Conservation (phyloP, 2,329 filamentous ascomycete genomes). For the Bipolaris zeicola region DNA sequence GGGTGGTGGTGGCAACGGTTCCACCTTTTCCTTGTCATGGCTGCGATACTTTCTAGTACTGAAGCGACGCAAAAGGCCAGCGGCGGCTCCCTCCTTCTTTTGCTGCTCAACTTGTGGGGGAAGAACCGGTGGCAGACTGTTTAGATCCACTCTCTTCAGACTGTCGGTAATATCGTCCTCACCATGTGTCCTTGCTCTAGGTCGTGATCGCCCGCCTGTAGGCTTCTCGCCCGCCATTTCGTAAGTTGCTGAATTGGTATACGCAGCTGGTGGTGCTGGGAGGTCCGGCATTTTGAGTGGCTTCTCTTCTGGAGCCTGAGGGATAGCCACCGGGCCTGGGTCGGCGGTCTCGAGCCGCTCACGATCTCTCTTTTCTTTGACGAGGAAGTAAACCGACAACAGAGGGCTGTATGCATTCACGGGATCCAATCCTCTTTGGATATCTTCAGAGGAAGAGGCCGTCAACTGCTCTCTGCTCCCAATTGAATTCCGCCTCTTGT, state of each 20-base stretch:
- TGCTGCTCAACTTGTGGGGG: conserved; percentile 61
- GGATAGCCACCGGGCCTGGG: conserved; percentile 64
- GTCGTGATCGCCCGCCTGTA: conserved; percentile 80
- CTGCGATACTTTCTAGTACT: conserved; percentile 83
- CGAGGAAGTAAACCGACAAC: conserved; percentile 92
- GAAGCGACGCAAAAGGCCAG: conserved; percentile 82
- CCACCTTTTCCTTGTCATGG: conserved; percentile 56
- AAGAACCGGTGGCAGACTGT: conserved; percentile 56
- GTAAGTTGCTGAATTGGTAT: conserved; percentile 84
- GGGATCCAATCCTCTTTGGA: conserved; percentile 82
- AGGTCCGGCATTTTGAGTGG: conserved; percentile 73
- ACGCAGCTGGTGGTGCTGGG: conserved; percentile 78
- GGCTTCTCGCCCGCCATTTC: conserved; percentile 89
- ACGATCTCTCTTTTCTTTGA: conserved; percentile 90
- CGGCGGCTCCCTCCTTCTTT: conserved; percentile 87
- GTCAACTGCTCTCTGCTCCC: conserved; percentile 86
- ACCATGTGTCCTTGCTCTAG: conserved; percentile 88
- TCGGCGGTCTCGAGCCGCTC: conserved; percentile 67
- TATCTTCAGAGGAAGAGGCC: conserved; percentile 81
- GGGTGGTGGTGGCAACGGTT: conserved; percentile 67
- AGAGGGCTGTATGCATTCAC: conserved; percentile 92
- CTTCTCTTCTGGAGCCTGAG: conserved; percentile 61
- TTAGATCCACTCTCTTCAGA: conserved; percentile 68
- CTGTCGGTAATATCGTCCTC: conserved; percentile 86
- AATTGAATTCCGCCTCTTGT: conserved; percentile 88